Evolutionary conservation across 345 rosid genomes (phyloP).

Genomic region (Jatropha curcas): DNA sequence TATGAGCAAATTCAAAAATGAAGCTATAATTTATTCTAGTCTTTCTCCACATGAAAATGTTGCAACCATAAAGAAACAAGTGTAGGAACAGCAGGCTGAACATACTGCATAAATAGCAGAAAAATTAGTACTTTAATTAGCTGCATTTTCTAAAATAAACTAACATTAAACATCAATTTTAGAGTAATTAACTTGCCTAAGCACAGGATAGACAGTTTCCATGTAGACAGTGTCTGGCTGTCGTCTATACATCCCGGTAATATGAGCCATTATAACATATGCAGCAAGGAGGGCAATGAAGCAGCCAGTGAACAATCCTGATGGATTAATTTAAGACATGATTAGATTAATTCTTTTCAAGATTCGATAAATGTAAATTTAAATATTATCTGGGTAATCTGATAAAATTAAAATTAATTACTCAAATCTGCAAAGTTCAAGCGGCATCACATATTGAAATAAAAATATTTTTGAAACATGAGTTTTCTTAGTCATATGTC

Average conservation of each 20-base stretch:
- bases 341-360: background rate
- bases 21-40: constrained; percentile 88
- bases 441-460: background rate
- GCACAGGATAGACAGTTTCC: constrained; percentile 95
- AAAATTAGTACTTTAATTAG: constrained; percentile 18
- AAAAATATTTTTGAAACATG: background rate
- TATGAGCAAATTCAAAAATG: constrained; percentile 80
- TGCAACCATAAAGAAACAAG: constrained; percentile 88
- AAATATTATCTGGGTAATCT: background rate
- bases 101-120: constrained; percentile 77
- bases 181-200: constrained; percentile 62
- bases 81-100: constrained; percentile 86
- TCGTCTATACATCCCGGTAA: constrained; percentile 76
- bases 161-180: background rate
- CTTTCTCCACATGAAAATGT: constrained; percentile 89
- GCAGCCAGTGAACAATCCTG: constrained; percentile 96
- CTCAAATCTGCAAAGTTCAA: background rate
- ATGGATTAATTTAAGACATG: constrained; percentile 18
- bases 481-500: constrained; percentile 6
- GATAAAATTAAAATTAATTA: background rate
- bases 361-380: background rate
- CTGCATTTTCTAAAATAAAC: background rate
- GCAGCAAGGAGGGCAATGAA: constrained; percentile 86
- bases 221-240: constrained; percentile 70
- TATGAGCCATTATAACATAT: constrained; percentile 80